Evolutionary conservation across 148 eudicot species (phyloP).

Genomic region (Nyssa sinensis): DNA sequence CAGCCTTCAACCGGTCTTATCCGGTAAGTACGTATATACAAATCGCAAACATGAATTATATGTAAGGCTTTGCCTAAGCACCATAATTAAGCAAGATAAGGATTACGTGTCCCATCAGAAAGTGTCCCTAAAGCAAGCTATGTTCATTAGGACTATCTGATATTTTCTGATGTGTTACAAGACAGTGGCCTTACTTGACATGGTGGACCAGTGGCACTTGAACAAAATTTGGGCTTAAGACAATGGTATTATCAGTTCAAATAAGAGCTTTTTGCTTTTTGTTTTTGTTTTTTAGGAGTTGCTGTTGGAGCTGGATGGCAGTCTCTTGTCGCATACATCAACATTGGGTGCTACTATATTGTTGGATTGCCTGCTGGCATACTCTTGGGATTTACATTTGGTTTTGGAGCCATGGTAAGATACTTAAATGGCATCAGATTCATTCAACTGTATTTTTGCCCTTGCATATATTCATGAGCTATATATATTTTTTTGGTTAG

Average conservation of each 20-base stretch:
- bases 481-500: not conserved
- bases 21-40: slow-evolving; percentile 40
- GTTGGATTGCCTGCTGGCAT: slow-evolving; percentile 81
- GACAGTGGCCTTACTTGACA: no score
- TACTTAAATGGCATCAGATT: not conserved
- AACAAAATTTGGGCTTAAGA: no score
- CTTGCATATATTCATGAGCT: not conserved
- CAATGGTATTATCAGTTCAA: no score
- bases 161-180: no score
- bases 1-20: slow-evolving; percentile 74
- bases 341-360: slow-evolving; percentile 71
- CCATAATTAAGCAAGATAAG: no score
- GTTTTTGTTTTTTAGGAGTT: slow-evolving; percentile 44
- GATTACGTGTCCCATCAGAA: no score
- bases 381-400: slow-evolving; percentile 58
- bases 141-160: no score
- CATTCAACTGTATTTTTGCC: no score
- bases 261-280: no score
- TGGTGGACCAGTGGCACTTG: no score
- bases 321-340: slow-evolving; percentile 66
- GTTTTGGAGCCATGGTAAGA: slow-evolving; percentile 55
- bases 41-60: not conserved
- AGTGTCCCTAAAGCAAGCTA: no score
- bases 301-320: slow-evolving; percentile 98
- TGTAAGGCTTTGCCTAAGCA: not conserved